Evolutionary conservation across 176 grass and related monocot species (phyloP), one percentile per base, ranked within the genome.

Genomic region (Eleusine coracana): DNA sequence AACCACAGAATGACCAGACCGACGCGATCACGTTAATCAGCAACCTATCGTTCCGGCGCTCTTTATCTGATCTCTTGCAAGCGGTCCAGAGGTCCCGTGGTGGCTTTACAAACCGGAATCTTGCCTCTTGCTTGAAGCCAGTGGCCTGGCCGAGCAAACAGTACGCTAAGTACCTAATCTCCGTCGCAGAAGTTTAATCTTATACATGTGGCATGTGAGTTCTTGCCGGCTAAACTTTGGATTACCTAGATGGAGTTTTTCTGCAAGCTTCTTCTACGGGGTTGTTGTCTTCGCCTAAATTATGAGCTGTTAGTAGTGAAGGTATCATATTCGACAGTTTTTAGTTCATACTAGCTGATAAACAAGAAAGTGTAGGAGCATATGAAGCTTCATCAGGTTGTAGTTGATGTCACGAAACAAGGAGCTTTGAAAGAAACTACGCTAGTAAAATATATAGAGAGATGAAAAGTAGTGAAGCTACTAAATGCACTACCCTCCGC

Each of bases 61-160:
- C 10, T 23, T 59, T 59, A 59, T 34, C 46, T 37, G 34, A 9
- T 80, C 45, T 15, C 61, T 18, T 23, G 77, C 61, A 28, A 69
- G 65, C 46, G 25, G 46, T 25, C 9, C 58, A 61, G 9, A 34
- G 52, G 16, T 17, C 17, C 48, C 51, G 14, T 18, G 1, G 52
- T 70, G 15, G 38, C 11, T 44, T 36, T 12, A 48, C 42, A 63
- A 46, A 62, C 72, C 54, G 7, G 71, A 34, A 44, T 1, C 45
- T 39, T 62, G 64, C 65, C 65, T 56, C 36, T 78, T 78, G 73
- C 86, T 83, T 73, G 55, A 78, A 72, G 86, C 42, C 66, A 78
- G 37, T 7, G 18, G 28, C 38, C 31, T 36, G 7, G 63, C 23
- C 41, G 8, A 62, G 40, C 68, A 52, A 38, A 37, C 6, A 2